Conservation (phyloP, 495 filamentous ascomycete genomes). For the Ramalina intermedia region DNA sequence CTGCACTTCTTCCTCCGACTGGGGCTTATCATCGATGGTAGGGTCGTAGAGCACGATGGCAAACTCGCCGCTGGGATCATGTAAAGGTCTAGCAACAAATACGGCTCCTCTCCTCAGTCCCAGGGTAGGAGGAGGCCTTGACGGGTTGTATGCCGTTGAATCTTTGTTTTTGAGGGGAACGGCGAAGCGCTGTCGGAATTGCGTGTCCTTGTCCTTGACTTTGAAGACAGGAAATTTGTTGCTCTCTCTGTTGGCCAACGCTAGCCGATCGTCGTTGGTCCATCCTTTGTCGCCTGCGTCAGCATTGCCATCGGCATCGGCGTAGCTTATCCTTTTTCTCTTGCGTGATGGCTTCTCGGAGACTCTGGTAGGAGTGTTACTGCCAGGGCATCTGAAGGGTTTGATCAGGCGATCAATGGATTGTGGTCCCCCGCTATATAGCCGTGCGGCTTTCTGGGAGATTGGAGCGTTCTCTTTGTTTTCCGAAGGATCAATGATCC, state of each 20-base stretch:
- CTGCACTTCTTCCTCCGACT: slow-evolving; percentile 33
- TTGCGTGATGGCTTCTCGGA: slow-evolving; percentile 78
- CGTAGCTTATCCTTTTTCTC: slow-evolving; percentile 78
- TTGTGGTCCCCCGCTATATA: slow-evolving; percentile 28
- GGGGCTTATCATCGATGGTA: slow-evolving; percentile 64
- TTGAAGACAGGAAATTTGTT: slow-evolving; percentile 87
- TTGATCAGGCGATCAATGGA: slow-evolving; percentile 58
- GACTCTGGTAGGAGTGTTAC: slow-evolving; percentile 51
- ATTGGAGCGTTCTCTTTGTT: slow-evolving; percentile 24
- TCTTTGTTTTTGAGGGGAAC: slow-evolving; percentile 80
- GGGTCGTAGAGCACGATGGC: slow-evolving; percentile 94
- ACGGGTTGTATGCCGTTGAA: slow-evolving; percentile 52
- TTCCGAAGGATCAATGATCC: slow-evolving; percentile 17
- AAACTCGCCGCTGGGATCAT: slow-evolving; percentile 92
- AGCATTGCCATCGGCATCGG: slow-evolving; percentile 54
- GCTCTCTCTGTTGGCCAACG: slow-evolving; percentile 72
- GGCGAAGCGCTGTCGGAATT: slow-evolving; percentile 70
- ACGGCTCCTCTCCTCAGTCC: slow-evolving; percentile 71
- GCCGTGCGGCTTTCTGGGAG: slow-evolving; percentile 18
- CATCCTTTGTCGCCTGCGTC: slow-evolving; percentile 66
- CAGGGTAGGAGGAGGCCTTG: slow-evolving; percentile 68
- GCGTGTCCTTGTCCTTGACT: slow-evolving; percentile 68
- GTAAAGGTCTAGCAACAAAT: slow-evolving; percentile 80
- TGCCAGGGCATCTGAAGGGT: slow-evolving; percentile 89
- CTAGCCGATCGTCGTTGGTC: slow-evolving; percentile 76